These are phyloP conservation scores for Tetracladium maxilliforme DNA, from an alignment of 2,329 filamentous ascomycete genomes.

Conservation along the genomic window DNA sequence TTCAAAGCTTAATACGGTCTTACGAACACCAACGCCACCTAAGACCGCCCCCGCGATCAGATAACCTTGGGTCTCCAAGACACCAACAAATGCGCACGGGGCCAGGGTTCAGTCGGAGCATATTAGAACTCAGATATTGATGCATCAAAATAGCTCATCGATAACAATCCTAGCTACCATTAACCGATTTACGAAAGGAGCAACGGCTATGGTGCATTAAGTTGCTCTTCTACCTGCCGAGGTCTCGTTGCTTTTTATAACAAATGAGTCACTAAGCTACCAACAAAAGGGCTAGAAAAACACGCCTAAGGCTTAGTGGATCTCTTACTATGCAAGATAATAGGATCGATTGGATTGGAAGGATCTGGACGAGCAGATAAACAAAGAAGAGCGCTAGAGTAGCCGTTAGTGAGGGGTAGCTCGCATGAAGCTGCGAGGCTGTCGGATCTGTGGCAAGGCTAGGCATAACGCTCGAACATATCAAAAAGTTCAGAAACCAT, in stretches of 20 bases:
- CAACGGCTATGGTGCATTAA: conserved; percentile 2
- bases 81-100: conserved; percentile 2
- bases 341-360: conserved; percentile 1
- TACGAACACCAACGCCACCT: conserved; percentile 4
- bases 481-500: too few species aligned
- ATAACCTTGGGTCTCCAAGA: conserved; percentile 4
- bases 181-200: conserved; percentile 6
- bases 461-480: conserved; percentile 1
- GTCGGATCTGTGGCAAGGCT: conserved; percentile 1
- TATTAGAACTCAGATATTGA: conserved; percentile 5
- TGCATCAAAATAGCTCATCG: conserved; percentile 5
- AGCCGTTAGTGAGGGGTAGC: not conserved
- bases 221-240: conserved; percentile 1
- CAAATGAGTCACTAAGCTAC: conserved; percentile 1
- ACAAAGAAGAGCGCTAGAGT: not conserved
- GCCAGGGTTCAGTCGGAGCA: conserved; percentile 2
- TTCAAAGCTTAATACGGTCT: conserved; percentile 9
- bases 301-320: conserved; percentile 1
- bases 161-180: conserved; percentile 4
- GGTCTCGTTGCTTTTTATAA: not conserved
- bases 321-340: conserved; percentile 1
- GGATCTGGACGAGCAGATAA: conserved; percentile 1
- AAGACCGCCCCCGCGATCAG: not conserved
- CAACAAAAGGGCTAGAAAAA: conserved; percentile 1
- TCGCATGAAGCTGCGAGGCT: not conserved